phyloP scores from a whole-genome alignment of 345 rosid genomes.

The Lumnitzera littorea region DNA sequence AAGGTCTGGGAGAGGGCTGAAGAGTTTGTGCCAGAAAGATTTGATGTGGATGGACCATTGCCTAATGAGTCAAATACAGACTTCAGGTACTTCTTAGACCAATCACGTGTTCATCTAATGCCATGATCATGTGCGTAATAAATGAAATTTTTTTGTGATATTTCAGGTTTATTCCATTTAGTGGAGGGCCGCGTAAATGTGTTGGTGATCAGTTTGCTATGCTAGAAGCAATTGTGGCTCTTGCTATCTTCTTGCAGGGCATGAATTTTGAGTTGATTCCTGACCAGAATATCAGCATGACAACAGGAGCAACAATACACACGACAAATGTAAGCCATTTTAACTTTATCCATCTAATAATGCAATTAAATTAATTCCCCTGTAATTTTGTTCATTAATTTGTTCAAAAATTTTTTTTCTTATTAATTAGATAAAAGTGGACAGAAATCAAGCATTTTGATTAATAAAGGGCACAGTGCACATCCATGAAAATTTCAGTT shows the following conservation, averaged over 20 bases:
- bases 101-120: neutral
- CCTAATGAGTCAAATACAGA: constrained; percentile 94
- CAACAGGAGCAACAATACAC: constrained; percentile 94
- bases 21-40: constrained; percentile 81
- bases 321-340: constrained; percentile 53
- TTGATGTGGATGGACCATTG: constrained; percentile 62
- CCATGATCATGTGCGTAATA: neutral
- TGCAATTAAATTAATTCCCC: too few species aligned
- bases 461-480: too few species aligned
- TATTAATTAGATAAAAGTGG: too few species aligned
- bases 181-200: constrained; percentile 96
- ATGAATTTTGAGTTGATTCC: constrained; percentile 78
- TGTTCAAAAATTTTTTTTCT: too few species aligned
- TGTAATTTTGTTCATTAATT: too few species aligned
- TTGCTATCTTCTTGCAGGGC: constrained; percentile 62
- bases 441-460: too few species aligned
- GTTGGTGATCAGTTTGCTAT: constrained; percentile 96
- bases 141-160: constrained; percentile 1
- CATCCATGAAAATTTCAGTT: too few species aligned
- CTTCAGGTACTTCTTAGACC: constrained; percentile 46
- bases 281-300: constrained; percentile 82
- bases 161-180: constrained; percentile 79
- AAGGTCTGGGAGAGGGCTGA: constrained; percentile 97
- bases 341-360: too few species aligned
- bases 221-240: constrained; percentile 81